A percentile compares a stretch with the other conserved stretches of the same genome.
These are phyloP conservation scores for Ceratocystis papillata DNA, from an alignment of 2,329 filamentous ascomycete genomes.

Conservation along the genomic window DNA sequence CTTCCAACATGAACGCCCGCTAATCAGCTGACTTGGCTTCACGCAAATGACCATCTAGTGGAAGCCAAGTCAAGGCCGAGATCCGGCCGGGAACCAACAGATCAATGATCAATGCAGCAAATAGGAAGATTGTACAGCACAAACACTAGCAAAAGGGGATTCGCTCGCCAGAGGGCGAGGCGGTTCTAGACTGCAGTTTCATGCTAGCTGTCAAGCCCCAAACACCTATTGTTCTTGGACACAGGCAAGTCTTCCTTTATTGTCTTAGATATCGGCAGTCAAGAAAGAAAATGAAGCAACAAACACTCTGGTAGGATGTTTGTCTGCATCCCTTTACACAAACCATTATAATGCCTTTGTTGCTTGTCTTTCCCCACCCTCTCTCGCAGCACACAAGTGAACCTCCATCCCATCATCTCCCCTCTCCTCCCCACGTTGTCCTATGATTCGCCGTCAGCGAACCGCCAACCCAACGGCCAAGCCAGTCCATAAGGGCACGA, in stretches of 20 bases:
- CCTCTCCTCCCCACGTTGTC: constrained; percentile 1
- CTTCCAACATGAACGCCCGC: no score
- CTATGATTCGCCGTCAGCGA: not conserved
- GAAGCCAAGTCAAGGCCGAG: not conserved
- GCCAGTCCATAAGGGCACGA: not conserved
- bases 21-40: no score
- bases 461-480: not conserved
- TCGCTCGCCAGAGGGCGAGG: no score
- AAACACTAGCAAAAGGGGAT: no score
- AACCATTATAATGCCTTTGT: no score
- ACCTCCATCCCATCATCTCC: not conserved
- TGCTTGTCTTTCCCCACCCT: no score
- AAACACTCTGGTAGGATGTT: not conserved
- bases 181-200: no score
- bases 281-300: not conserved
- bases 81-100: not conserved
- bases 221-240: not conserved
- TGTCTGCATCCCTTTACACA: not conserved
- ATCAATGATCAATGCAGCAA: not conserved
- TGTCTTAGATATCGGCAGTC: not conserved
- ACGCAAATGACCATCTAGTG: not conserved
- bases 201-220: not conserved
- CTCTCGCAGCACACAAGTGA: no score
- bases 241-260: not conserved
- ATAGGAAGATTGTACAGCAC: no score